phyloP scores from a whole-genome alignment of 805 yeast species.

The Pichia insulana region DNA sequence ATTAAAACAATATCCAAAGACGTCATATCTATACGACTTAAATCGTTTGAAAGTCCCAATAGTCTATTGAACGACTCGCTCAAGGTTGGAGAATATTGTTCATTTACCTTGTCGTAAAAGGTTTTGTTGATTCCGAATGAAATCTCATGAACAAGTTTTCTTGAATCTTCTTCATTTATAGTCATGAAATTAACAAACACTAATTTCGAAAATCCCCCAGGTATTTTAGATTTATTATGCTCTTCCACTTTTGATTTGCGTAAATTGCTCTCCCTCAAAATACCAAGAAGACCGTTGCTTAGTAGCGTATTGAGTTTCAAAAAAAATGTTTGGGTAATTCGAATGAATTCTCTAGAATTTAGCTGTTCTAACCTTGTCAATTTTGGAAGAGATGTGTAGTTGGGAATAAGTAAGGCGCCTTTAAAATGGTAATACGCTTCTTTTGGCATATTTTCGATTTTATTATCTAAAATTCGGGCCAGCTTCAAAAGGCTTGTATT shows the following conservation, averaged over 20 bases:
- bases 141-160: slow-evolving; percentile 17
- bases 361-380: slow-evolving; percentile 22
- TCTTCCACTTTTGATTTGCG: slow-evolving; percentile 18
- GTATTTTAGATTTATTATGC: slow-evolving; percentile 15
- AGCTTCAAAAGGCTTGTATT: slow-evolving; percentile 43
- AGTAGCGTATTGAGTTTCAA: slow-evolving; percentile 20
- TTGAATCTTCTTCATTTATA: slow-evolving; percentile 15
- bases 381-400: slow-evolving; percentile 31
- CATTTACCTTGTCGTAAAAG: slow-evolving; percentile 16
- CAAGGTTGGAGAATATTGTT: slow-evolving; percentile 12
- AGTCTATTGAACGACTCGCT: slow-evolving; percentile 6
- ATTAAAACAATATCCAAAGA: slow-evolving; percentile 17
- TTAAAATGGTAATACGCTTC: slow-evolving; percentile 48
- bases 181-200: slow-evolving; percentile 26
- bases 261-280: slow-evolving; percentile 24
- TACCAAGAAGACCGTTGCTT: slow-evolving; percentile 23
- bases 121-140: slow-evolving; percentile 15
- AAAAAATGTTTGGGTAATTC: slow-evolving; percentile 21
- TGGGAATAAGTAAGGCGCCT: slow-evolving; percentile 68
- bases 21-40: slow-evolving; percentile 20
- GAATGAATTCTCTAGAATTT: slow-evolving; percentile 20
- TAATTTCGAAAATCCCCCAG: slow-evolving; percentile 24
- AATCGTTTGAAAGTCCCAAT: slow-evolving; percentile 6
- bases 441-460: slow-evolving; percentile 35
- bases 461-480: slow-evolving; percentile 34